Base-by-base conservation (phyloP, 2,329 filamentous ascomycete genomes). In the Trichophyton verrucosum region DNA sequence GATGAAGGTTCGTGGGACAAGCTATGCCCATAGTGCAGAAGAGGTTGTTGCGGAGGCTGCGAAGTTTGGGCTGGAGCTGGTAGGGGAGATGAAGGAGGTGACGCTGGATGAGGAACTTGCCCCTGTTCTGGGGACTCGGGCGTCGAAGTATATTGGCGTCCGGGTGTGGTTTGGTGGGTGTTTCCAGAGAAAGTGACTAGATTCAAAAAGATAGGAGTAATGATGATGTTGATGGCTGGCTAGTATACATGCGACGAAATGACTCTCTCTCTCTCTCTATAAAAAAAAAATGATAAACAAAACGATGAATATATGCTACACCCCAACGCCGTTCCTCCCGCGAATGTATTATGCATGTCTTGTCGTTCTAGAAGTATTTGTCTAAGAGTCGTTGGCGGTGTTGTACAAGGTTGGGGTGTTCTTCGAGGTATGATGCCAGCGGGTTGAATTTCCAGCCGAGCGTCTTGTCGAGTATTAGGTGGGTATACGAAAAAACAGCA, bases 401-500 rank as follows among this genome's bases (percentile, higher is more conserved):
- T 68, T 73, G 75, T 61, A 87, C 81, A 64, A 96, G 77, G 66
- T 84, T 85, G 5, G 77, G 76, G 66, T 84, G 81, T 61, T 76
- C 76, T 58, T 71, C 73, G 61, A 95, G 69, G 58, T 82, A 75
- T 60, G 81, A 78, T 55, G 57, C 77, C 58, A 95, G 74, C 59
- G 78, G 77, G 63, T 80, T 80, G 61, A 88, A 83, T 62, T 76
- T 77, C 88, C 88, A 91, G 1, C 74, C 77, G 65, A 90, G 68
- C 1, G 68, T 68, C 38, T 84, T 80, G 62, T 88, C 84, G 58
- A 95, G 74, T 59, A 97, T 77, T 58, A 95, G 77, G 72, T 95
- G 84, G 0, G 89, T 91, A 73, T 96, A 99, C 2, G 90, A 86
- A 75, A 96, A 97, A 1, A 97, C 83, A 60, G 84, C 85, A 5